These are phyloP conservation scores for Castanopsis chinensis DNA, from an alignment of 306 rosid species.

Conservation along the genomic window DNA sequence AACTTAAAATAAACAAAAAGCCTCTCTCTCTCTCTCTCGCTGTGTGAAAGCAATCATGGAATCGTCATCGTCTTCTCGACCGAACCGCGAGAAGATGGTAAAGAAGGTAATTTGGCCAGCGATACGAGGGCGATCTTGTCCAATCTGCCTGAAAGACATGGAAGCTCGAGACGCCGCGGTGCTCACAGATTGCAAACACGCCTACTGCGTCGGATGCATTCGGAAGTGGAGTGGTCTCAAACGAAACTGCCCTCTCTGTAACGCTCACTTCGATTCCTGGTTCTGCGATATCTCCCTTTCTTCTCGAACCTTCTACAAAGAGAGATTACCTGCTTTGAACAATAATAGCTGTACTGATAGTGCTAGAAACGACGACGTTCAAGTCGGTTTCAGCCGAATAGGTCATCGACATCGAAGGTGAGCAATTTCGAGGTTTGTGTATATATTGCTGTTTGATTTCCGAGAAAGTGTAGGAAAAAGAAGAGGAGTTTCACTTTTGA, in stretches of 20 bases:
- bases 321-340: conserved; percentile 21
- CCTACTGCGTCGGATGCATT: conserved; percentile 50
- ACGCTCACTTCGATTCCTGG: conserved; percentile 50
- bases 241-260: conserved; percentile 63
- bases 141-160: conserved; percentile 41
- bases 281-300: conserved; percentile 36
- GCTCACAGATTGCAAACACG: conserved; percentile 42
- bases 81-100: conserved; percentile 32
- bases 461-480: not conserved
- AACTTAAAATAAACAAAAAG: too few relatives aligned
- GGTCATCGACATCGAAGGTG: conserved; percentile 23
- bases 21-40: not conserved
- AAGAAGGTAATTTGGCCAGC: conserved; percentile 39
- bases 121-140: conserved; percentile 42
- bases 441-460: not conserved
- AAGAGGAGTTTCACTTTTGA: not conserved
- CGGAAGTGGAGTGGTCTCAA: conserved; percentile 53
- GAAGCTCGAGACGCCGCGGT: conserved; percentile 39
- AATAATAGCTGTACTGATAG: not conserved
- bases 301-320: conserved; percentile 30
- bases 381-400: not conserved
- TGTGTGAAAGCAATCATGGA: conserved; percentile 14
- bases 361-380: not conserved
- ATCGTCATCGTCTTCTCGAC: not conserved
- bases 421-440: conserved; percentile 3